A percentile compares a stretch with the other conserved stretches of the same genome.
Evolutionary conservation across 345 rosid genomes (phyloP).

Genomic region (Syzygium grande): DNA sequence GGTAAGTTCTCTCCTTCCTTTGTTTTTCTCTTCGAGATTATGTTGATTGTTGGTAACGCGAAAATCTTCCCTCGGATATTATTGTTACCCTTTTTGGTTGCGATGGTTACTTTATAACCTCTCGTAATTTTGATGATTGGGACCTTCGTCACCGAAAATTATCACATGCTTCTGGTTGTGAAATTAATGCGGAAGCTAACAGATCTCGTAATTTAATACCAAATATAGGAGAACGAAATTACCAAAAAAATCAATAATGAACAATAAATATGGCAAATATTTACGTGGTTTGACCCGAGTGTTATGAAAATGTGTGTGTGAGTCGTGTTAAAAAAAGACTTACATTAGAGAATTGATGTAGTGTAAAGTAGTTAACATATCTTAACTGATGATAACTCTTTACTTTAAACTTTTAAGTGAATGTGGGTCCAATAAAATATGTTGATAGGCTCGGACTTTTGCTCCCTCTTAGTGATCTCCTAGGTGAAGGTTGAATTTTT

Average conservation of each 20-base stretch:
- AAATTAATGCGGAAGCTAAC: neutral
- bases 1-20: conserved; percentile 18
- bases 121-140: neutral
- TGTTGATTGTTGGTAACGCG: neutral
- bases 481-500: neutral
- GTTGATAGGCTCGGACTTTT: rapidly evolving
- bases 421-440: neutral
- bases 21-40: neutral
- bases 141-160: neutral
- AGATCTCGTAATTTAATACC: neutral
- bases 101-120: neutral
- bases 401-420: neutral
- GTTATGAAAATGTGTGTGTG: rapidly evolving
- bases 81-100: neutral
- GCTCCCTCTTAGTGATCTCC: neutral
- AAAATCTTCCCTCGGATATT: neutral
- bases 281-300: rapidly evolving
- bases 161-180: neutral
- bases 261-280: neutral
- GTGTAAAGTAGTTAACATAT: neutral
- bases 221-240: neutral
- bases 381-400: neutral
- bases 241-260: neutral
- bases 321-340: neutral
- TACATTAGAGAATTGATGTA: rapidly evolving